Percentiles rank a stretch among this genome's conserved stretches.
Conservation (phyloP, 2,329 filamentous ascomycete species). For the Parasarocladium wereldwijsianum region DNA sequence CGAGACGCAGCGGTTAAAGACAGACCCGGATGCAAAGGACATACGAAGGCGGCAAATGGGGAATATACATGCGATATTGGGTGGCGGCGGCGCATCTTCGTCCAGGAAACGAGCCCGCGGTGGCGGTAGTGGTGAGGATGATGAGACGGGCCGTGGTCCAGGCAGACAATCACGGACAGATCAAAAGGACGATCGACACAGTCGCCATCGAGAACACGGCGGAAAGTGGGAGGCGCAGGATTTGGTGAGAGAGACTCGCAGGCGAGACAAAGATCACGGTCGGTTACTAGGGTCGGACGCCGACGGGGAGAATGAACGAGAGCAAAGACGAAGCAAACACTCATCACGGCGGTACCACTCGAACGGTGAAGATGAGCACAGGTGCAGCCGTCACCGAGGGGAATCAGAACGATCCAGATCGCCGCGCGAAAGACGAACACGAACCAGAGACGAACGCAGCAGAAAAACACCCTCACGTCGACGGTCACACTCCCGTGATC, state of each 20-base stretch:
- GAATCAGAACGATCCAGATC: conserved; percentile 10
- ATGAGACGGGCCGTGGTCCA: conserved; percentile 5
- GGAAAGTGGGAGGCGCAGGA: too few relatives aligned
- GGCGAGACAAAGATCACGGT: conserved; percentile 10
- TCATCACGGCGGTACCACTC: background rate
- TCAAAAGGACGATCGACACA: background rate
- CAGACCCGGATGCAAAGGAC: conserved; percentile 31
- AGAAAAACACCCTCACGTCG: background rate
- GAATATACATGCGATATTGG: conserved; percentile 43
- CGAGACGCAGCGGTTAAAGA: conserved; percentile 26
- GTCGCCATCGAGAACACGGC: background rate
- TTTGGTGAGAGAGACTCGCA: conserved; percentile 9
- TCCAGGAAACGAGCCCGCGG: conserved; percentile 10
- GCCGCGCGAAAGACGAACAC: conserved; percentile 9
- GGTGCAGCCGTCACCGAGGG: background rate
- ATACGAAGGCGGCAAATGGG: conserved; percentile 44
- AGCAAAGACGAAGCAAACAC: conserved; percentile 7
- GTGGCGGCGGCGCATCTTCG: conserved; percentile 18
- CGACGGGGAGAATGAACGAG: conserved; percentile 7
- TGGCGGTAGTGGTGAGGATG: conserved; percentile 7
- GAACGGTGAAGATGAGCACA: conserved; percentile 1
- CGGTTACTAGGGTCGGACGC: conserved; percentile 11
- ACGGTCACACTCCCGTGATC: background rate
- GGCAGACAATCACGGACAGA: conserved; percentile 3
- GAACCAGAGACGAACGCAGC: background rate